Evolutionary conservation across 495 filamentous ascomycete genomes (phyloP), one percentile per base, ranked within the genome.

Genomic region (Copromyces sp.): DNA sequence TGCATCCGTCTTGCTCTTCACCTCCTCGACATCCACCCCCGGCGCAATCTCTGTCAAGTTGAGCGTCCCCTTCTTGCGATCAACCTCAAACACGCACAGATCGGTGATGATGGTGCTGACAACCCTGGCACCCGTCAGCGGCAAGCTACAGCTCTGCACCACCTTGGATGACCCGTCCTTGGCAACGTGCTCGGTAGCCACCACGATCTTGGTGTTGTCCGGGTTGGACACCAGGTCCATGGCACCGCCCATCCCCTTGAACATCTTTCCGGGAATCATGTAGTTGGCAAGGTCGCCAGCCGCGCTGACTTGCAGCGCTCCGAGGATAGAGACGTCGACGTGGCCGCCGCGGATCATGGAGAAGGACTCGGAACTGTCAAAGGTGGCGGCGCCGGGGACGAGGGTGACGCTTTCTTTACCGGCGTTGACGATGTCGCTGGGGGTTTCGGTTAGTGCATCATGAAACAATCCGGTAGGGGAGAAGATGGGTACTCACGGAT

Each of bases 211-310:
- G 61, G 88, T 90, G 69, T 78, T 81, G 70, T 87, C 84, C 38
- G 88, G 87, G 76, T 89, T 88, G 29, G 83, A 86, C 17, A 89
- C 87, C 39, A 90, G 81, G 76, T 90, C 88, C 88, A 90, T 90
- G 16, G 88, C 88, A 11, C 88, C 88, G 59, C 88, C 88, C 84
- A 90, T 89, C 32, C 88, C 88, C 83, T 89, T 90, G 80, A 90
- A 86, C 69, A 85, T 82, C 78, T 88, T 89, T 17, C 88, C 88
- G 0, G 88, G 88, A 71, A 90, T 85, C 88, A 90, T 90, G 80
- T 88, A 90, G 77, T 90, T 90, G 24, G 88, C 88, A 68, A 90
- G 75, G 75, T 90, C 88, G 20, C 88, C 88, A 7, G 82, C 79
- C 0, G 86, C 87, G 32, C 84, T 85, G 35, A 90, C 88, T 74